Evolutionary conservation across 1,284 basidiomycete species (phyloP).

Genomic region (Malassezia sp.): DNA sequence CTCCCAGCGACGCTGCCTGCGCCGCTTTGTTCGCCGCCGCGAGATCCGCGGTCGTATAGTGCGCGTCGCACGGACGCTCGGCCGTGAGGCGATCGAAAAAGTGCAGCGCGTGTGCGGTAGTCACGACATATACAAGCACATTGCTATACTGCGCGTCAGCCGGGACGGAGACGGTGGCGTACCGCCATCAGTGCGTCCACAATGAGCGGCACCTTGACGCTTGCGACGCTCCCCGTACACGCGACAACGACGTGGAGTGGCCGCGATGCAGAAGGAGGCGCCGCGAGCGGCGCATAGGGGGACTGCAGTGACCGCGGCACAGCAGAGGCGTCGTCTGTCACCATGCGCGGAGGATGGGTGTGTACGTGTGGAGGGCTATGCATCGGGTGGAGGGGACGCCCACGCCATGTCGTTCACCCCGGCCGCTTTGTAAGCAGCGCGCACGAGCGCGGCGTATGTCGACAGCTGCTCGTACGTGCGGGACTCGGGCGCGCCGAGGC

Average conservation of each 20-base stretch:
- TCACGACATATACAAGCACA: constrained; percentile 71
- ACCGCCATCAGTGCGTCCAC: constrained; percentile 64
- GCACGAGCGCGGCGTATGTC: background rate
- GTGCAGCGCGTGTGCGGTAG: constrained; percentile 64
- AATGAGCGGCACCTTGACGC: constrained; percentile 82
- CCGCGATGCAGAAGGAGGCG: constrained; percentile 22
- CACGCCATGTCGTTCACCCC: constrained; percentile 1
- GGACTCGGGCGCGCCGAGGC: constrained; percentile 5
- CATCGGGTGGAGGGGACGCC: constrained; percentile 5
- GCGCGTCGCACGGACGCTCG: too few species aligned
- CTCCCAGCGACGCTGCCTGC: background rate
- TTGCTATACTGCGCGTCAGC: constrained; percentile 41
- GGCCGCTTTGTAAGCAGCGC: background rate
- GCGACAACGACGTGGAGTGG: constrained; percentile 63
- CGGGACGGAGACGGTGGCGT: too few species aligned
- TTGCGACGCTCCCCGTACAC: constrained; percentile 83
- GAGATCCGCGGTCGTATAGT: constrained; percentile 16
- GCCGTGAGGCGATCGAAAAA: constrained; percentile 67
- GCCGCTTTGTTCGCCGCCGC: constrained; percentile 25
- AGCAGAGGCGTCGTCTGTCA: too few species aligned
- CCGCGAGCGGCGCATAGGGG: constrained; percentile 21
- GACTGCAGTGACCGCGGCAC: constrained; percentile 33
- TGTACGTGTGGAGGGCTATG: background rate
- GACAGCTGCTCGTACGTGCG: constrained; percentile 4
- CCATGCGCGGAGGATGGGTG: too few species aligned